Conservation (phyloP, 768 basidiomycete species). For the Suillus luteus region DNA sequence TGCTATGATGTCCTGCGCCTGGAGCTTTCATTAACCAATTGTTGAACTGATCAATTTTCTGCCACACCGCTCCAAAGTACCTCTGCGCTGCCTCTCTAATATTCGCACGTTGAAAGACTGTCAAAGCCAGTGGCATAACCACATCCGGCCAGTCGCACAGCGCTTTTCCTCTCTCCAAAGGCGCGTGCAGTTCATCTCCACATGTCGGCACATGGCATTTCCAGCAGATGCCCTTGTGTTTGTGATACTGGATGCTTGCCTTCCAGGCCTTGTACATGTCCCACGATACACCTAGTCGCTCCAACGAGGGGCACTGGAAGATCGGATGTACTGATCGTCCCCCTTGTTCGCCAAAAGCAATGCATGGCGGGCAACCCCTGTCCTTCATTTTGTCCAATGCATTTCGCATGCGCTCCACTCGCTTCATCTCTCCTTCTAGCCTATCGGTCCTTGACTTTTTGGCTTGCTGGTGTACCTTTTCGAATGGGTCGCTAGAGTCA, state of each 20-base stretch:
- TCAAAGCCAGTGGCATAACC: neutral
- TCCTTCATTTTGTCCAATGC: neutral
- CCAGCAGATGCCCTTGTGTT: constrained; percentile 17
- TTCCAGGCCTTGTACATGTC: constrained; percentile 9
- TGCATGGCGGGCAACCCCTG: neutral
- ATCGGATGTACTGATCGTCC: neutral
- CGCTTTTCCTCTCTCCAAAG: neutral
- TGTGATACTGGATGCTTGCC: neutral
- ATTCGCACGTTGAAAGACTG: neutral
- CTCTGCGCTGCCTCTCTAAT: neutral
- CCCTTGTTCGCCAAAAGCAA: neutral
- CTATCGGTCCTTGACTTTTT: neutral
- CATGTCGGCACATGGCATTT: constrained; percentile 15
- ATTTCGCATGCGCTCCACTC: neutral
- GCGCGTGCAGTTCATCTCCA: neutral
- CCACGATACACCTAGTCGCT: neutral
- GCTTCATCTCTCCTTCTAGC: neutral
- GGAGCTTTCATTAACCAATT: neutral
- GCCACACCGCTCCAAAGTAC: neutral
- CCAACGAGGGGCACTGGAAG: neutral
- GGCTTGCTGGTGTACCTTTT: neutral
- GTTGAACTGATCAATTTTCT: neutral
- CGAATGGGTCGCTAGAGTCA: neutral
- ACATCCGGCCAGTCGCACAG: constrained; percentile 9
- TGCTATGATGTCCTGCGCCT: neutral